Conservation (phyloP, 805 yeast species). For the Yamadazyma olivae region DNA sequence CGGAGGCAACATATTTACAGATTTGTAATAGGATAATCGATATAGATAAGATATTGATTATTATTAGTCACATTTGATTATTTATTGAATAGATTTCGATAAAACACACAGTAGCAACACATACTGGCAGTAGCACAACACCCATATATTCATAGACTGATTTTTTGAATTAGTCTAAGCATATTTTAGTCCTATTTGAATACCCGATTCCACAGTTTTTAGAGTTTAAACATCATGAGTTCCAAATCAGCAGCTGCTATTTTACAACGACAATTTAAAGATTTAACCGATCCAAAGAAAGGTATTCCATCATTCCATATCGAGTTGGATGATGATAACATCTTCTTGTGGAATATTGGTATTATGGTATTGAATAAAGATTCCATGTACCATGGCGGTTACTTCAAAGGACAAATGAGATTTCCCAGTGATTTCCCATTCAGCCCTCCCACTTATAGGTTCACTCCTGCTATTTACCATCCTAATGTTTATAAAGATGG, state of each 20-base stretch:
- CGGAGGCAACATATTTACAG: too few relatives aligned
- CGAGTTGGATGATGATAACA: constrained; percentile 55
- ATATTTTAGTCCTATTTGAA: too few relatives aligned
- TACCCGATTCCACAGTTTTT: too few relatives aligned
- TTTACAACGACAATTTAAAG: constrained; percentile 88
- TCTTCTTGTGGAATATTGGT: constrained; percentile 76
- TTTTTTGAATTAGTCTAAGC: too few relatives aligned
- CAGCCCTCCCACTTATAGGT: constrained; percentile 88
- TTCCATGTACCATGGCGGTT: constrained; percentile 91
- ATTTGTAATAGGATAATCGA: too few relatives aligned
- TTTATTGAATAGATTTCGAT: too few relatives aligned
- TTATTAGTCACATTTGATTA: too few relatives aligned
- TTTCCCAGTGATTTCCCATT: constrained; percentile 91
- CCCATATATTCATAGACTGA: too few relatives aligned
- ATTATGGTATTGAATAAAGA: constrained; percentile 89
- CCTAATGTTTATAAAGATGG: constrained; percentile 96
- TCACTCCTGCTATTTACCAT: constrained; percentile 90
- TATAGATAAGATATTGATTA: too few relatives aligned
- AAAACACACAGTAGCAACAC: too few relatives aligned
- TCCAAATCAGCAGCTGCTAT: constrained; percentile 73
- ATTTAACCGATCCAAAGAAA: constrained; percentile 88
- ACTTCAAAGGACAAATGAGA: constrained; percentile 89
- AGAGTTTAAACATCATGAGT: constrained; percentile 35
- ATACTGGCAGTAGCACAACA: too few relatives aligned
- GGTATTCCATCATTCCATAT: constrained; percentile 62